Conservation (phyloP, 2,329 filamentous ascomycete genomes). For the Alternaria triticina region DNA sequence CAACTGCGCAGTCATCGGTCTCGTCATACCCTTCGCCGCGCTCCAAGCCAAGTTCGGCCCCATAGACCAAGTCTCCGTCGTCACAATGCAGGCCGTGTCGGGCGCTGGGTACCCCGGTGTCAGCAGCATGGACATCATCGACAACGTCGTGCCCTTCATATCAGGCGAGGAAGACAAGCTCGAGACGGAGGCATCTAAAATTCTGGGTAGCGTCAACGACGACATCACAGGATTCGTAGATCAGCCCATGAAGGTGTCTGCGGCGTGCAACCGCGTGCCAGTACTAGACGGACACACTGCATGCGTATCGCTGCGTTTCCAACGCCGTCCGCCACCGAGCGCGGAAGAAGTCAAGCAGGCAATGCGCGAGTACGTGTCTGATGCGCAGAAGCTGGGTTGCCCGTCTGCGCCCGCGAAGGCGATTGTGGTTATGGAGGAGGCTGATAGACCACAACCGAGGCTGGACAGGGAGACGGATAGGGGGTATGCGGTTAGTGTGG, state of each 20-base stretch:
- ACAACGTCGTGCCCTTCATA: constrained; percentile 96
- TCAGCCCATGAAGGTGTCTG: constrained; percentile 79
- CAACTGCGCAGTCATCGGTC: constrained; percentile 95
- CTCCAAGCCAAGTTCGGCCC: constrained; percentile 85
- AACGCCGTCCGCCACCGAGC: constrained; percentile 73
- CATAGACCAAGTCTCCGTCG: constrained; percentile 77
- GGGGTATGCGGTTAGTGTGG: constrained; percentile 91
- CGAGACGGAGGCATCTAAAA: constrained; percentile 93
- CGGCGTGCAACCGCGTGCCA: constrained; percentile 91
- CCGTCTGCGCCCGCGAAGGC: constrained; percentile 82
- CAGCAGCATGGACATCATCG: constrained; percentile 90
- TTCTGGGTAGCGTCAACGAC: constrained; percentile 76
- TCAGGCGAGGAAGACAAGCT: constrained; percentile 95
- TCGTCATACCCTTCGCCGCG: constrained; percentile 93
- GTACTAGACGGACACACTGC: constrained; percentile 94
- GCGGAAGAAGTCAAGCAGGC: constrained; percentile 80
- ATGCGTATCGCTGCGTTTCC: constrained; percentile 88
- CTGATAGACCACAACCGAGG: constrained; percentile 88
- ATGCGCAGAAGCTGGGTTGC: constrained; percentile 83
- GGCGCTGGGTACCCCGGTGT: constrained; percentile 92
- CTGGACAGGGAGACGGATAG: constrained; percentile 84
- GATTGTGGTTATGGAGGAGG: constrained; percentile 88
- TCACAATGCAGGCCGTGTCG: constrained; percentile 93
- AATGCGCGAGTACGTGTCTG: constrained; percentile 79
- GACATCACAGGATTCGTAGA: constrained; percentile 77